Base-by-base conservation (phyloP, 2,329 filamentous ascomycete genomes). In the Fusarium decemcellulare region DNA sequence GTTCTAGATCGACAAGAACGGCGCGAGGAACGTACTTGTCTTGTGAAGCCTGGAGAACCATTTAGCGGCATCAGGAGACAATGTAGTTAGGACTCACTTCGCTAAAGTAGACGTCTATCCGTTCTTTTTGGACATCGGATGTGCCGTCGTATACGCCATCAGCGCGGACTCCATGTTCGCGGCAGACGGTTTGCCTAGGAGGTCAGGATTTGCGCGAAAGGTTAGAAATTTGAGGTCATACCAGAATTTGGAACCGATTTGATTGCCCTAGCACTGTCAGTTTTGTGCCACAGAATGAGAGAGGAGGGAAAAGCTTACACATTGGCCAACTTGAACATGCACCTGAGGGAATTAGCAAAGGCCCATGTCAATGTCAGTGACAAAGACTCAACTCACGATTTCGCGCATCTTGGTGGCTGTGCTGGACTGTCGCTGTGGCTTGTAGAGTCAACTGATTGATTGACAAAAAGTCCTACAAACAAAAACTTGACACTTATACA, bases 191-290 rank as follows among this genome's bases (percentile, higher is more conserved):
- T 84, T 94, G 91, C 92, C 67, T 70, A 30, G 23, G 9, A 3
- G 2, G 36, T 70, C 27, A 58, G 44, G 10, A n/a, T 39, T 42
- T 43, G 18, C 40, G 1, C 3, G 15, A 23, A 27, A n/a, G 6
- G 44, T 16, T 2, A 40, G n/a, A 9, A 15, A 55, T 0, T 12
- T 2, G 23, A 6, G 16, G 8, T 40, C 23, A 7, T 48, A 70
- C 67, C 96, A 99, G 91, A 99, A 99, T 86, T 96, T 95, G 88
- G 96, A 95, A 94, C 96, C 96, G 78, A 98, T 97, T 93, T 99
- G 96, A 92, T 99, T 98, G 90, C 96, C 96, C 95, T 98, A 79
- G 77, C 60, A 67, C 76, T 56, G 54, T 48, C 69, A 52, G 51
- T 66, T 16, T 53, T 23, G 44, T 60, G 58, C 51, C 63, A 29